phyloP scores from a whole-genome alignment of 352 stramenopile species.

The Globisporangium recalcitrans region DNA sequence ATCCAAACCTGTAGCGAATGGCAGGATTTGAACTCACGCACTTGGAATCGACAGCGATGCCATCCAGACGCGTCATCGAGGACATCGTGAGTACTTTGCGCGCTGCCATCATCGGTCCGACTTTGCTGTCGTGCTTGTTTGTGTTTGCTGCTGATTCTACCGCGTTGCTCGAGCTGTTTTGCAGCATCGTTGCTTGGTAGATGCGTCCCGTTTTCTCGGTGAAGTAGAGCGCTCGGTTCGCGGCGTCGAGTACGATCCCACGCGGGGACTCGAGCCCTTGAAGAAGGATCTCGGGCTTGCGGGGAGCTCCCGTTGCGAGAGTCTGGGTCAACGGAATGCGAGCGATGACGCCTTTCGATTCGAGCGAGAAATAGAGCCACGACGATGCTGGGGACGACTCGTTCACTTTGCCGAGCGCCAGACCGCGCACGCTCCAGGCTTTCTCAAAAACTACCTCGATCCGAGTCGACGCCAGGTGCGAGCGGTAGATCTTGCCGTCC shows the following conservation, averaged over 20 bases:
- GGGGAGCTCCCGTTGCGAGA: background rate
- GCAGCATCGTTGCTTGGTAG: constrained; percentile 25
- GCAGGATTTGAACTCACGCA: constrained; percentile 10
- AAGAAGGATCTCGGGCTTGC: constrained; percentile 24
- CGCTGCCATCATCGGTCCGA: constrained; percentile 14
- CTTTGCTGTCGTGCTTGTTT: constrained; percentile 9
- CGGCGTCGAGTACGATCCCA: constrained; percentile 36
- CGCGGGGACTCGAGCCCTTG: constrained; percentile 40
- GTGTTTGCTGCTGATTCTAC: background rate
- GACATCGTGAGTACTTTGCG: constrained; percentile 37
- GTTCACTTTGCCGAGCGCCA: constrained; percentile 24
- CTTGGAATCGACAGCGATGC: constrained; percentile 55
- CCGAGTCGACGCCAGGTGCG: constrained; percentile 32
- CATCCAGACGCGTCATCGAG: constrained; percentile 46
- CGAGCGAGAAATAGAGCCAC: constrained; percentile 51
- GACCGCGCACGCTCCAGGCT: constrained; percentile 48
- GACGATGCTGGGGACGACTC: background rate
- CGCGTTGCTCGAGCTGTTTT: constrained; percentile 6
- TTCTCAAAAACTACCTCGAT: constrained; percentile 39
- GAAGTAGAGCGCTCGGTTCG: constrained; percentile 44
- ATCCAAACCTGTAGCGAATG: background rate
- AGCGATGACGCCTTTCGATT: constrained; percentile 51
- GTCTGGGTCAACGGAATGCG: constrained; percentile 14
- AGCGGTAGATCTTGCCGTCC: constrained; percentile 61
- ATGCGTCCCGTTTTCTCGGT: constrained; percentile 68